Conservation (phyloP, 225 moss, liverwort and hornwort genomes). For the Sphagnum tenellum region DNA sequence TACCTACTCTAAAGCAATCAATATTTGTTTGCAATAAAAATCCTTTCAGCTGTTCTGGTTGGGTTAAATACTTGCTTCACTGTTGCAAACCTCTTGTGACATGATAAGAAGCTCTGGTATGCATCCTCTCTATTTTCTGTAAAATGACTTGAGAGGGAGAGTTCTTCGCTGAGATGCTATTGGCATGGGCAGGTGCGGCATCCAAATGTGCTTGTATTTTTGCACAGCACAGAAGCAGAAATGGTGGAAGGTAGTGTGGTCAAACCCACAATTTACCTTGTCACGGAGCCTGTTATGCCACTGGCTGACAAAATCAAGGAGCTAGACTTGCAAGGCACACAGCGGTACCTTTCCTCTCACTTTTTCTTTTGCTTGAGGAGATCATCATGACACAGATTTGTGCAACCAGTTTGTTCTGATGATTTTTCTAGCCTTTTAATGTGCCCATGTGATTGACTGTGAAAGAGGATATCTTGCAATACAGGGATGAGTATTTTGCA, state of each 20-base stretch:
- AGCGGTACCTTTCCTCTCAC: slow-evolving; percentile 28
- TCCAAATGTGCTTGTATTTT: slow-evolving; percentile 82
- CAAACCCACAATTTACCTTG: slow-evolving; percentile 79
- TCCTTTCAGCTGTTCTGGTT: too few species aligned
- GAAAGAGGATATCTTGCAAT: slow-evolving; percentile 4
- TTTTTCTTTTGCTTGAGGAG: too few species aligned
- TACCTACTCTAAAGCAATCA: too few species aligned
- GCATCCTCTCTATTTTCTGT: neutral
- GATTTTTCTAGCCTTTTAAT: neutral
- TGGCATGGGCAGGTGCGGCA: slow-evolving; percentile 69
- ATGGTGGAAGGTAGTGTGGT: slow-evolving; percentile 49
- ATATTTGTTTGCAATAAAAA: too few species aligned
- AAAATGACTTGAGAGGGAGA: too few species aligned
- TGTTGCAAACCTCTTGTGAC: too few species aligned
- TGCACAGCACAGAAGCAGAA: slow-evolving; percentile 86
- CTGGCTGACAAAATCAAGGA: slow-evolving; percentile 82
- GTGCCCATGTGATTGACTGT: neutral
- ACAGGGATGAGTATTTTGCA: slow-evolving; percentile 95
- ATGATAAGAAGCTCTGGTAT: neutral
- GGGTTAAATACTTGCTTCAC: too few species aligned
- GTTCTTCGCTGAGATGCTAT: too few species aligned
- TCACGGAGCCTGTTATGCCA: slow-evolving; percentile 92
- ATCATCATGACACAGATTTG: too few species aligned
- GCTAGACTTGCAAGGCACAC: slow-evolving; percentile 84
- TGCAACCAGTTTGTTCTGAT: too few species aligned